Base-by-base conservation (phyloP, 805 yeast genomes). In the Cyberlindnera saturnus region DNA sequence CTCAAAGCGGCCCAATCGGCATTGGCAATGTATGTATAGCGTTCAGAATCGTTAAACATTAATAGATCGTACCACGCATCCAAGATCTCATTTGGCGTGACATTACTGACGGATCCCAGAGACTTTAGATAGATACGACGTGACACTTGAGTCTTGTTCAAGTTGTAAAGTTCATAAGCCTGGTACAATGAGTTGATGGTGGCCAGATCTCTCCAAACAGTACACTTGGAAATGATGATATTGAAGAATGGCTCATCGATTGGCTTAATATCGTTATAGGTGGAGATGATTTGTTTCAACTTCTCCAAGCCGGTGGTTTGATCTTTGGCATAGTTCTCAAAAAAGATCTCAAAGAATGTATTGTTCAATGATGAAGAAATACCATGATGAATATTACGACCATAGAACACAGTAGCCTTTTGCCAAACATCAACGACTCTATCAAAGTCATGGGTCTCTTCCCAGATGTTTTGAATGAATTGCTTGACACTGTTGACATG, bases 1-100 rank as follows among this genome's bases (percentile, higher is more conserved):
- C 90, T 77, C 45, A 86, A 62, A 3, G 91, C 84, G 33, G 86
- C 82, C 91, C 91, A 85, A 64, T 84, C 91, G 10, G 93, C 91
- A 59, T 79, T 80, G 6, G 91, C 89, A 52, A 85, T 80, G 57
- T 80, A 82, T 33, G 62, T 65, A 63, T 75, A 77, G 10, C 79
- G 79, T 40, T 69, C 71, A 37, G 62, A 63, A 30, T 73, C 75
- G 46, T 81, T 79, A 49, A 77, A 72, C 33, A 49, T 38, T 34
- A 81, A 62, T 37, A 75, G 63, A 38, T 74, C 72, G 46, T 70
- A 66, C 88, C 87, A 82, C 48, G 71, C 70, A 29, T 61, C 55
- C 48, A 79, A 61, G 47, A 87, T 81, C 44, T 77, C 82, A 8
- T 63, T 65, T 37, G 75, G 63, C 29, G 75, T 67, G 34, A 75